These are phyloP conservation scores for Dalbergia cochinchinensis DNA, from an alignment of 306 rosid genomes.

Conservation along the genomic window DNA sequence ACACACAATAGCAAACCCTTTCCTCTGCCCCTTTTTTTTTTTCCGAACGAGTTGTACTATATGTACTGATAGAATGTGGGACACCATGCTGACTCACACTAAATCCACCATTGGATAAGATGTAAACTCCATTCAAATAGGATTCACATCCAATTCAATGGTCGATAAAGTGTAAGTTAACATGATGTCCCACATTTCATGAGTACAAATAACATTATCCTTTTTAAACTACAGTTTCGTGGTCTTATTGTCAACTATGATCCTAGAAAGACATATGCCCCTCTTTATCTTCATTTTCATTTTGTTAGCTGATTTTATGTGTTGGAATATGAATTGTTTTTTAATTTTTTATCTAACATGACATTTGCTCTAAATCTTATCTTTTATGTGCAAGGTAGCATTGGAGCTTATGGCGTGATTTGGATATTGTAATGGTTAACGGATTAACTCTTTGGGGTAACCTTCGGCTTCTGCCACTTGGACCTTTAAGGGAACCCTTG, in stretches of 20 bases:
- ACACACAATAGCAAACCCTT: no score
- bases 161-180: no score
- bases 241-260: slow-evolving; percentile 7
- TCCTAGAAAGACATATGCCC: slow-evolving; percentile 17
- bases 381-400: slow-evolving; percentile 69
- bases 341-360: not conserved
- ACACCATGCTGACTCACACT: no score
- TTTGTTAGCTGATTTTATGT: slow-evolving; percentile 23
- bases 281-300: slow-evolving; percentile 39
- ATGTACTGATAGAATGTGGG: no score
- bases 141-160: no score
- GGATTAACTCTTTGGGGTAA: slow-evolving; percentile 87
- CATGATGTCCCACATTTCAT: no score
- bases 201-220: no score
- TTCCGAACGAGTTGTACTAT: no score
- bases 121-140: no score
- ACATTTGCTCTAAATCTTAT: slow-evolving; percentile 39
- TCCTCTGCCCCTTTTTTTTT: not conserved
- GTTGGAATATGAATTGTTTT: not conserved
- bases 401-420: slow-evolving; percentile 85
- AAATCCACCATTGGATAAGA: no score
- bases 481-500: slow-evolving; percentile 93
- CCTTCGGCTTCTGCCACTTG: slow-evolving; percentile 73
- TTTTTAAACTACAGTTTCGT: not conserved
- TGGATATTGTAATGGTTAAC: slow-evolving; percentile 88